Conservation (phyloP, 2,329 filamentous ascomycete genomes). For the Didymosphaeria variabile region DNA sequence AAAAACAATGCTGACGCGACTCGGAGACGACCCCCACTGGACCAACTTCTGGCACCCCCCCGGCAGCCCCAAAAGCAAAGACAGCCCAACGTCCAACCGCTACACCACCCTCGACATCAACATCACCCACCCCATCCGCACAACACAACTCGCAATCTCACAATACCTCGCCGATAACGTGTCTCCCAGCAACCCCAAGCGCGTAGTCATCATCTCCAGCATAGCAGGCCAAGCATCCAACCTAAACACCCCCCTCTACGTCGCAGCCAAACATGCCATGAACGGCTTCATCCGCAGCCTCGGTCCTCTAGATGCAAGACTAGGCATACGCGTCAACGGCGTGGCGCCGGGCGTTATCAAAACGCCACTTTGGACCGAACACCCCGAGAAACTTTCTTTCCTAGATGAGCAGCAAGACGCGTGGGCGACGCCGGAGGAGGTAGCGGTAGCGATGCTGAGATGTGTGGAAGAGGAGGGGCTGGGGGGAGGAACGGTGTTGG, state of each 20-base stretch:
- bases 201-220: constrained; percentile 55
- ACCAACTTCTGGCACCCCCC: constrained; percentile 61
- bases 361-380: constrained; percentile 69
- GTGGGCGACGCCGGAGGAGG: constrained; percentile 70
- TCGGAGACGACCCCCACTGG: constrained; percentile 56
- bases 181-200: constrained; percentile 53
- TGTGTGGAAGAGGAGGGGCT: constrained; percentile 62
- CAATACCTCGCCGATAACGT: constrained; percentile 53
- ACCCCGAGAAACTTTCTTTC: constrained; percentile 67
- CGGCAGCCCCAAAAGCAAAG: constrained; percentile 46
- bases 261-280: constrained; percentile 57
- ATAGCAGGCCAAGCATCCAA: constrained; percentile 55
- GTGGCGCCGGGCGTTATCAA: constrained; percentile 69
- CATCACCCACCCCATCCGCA: constrained; percentile 58
- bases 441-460: constrained; percentile 66
- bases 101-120: constrained; percentile 56
- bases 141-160: constrained; percentile 58
- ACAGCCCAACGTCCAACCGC: constrained; percentile 37
- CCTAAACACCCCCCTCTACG: constrained; percentile 54
- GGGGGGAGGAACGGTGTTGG: constrained; percentile 59
- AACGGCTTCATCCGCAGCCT: constrained; percentile 61
- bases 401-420: constrained; percentile 58
- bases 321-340: constrained; percentile 66
- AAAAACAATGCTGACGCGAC: background rate
- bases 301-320: constrained; percentile 56